Percentiles rank a stretch among this genome's conserved stretches.
phyloP scores from a whole-genome alignment of 768 basidiomycete species.

The Suillus subluteus region DNA sequence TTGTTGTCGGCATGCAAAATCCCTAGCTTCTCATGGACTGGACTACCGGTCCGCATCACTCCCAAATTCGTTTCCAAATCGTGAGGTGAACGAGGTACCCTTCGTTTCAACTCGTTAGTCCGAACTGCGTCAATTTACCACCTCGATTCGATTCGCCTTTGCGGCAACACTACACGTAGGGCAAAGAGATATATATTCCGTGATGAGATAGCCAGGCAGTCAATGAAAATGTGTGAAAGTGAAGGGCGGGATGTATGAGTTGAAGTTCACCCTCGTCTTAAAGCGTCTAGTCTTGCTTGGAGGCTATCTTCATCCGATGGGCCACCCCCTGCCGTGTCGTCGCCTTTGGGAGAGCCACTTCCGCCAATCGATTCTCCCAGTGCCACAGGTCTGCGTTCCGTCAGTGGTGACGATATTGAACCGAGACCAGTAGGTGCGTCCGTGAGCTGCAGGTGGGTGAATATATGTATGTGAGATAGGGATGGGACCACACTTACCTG shows the following conservation, averaged over 20 bases:
- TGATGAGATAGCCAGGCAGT: slow-evolving; percentile 15
- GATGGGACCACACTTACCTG: slow-evolving; percentile 49
- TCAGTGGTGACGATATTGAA: slow-evolving; percentile 57
- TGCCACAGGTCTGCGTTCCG: slow-evolving; percentile 81
- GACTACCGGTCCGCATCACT: no score
- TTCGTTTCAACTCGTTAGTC: no score
- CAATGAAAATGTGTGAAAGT: neutral
- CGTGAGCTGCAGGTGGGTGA: slow-evolving; percentile 59
- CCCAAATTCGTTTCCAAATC: no score
- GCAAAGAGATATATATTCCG: slow-evolving; percentile 14
- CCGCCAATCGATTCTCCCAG: slow-evolving; percentile 62
- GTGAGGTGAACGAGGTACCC: no score
- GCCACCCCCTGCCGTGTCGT: slow-evolving; percentile 31
- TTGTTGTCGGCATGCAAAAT: no score
- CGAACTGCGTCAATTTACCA: no score
- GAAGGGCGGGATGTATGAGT: neutral
- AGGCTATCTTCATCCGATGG: slow-evolving; percentile 87
- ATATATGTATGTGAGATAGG: slow-evolving; percentile 6
- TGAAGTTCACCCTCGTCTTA: slow-evolving; percentile 63
- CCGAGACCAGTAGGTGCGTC: slow-evolving; percentile 82
- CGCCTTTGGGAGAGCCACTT: slow-evolving; percentile 40
- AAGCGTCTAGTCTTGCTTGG: slow-evolving; percentile 90
- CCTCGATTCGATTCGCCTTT: no score
- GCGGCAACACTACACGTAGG: neutral
- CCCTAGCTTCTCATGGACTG: no score